These are phyloP conservation scores for Ogataea hybrid DNA, from an alignment of 1,139 yeast species.

Conservation along the genomic window DNA sequence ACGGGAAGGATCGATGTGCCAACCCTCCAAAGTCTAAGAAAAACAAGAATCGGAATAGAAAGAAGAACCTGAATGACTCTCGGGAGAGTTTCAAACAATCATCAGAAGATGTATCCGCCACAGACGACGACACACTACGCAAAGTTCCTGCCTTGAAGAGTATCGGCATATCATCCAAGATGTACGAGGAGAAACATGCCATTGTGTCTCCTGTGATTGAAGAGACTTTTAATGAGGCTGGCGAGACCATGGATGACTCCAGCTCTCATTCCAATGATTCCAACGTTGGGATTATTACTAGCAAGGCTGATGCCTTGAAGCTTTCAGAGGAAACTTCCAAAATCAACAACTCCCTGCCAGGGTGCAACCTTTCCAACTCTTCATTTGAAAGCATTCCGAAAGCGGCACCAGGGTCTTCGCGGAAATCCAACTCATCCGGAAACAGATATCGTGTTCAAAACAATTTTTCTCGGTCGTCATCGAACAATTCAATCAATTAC, in stretches of 20 bases:
- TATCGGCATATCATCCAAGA: conserved; percentile 26
- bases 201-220: conserved; percentile 2
- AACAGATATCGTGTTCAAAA: conserved; percentile 3
- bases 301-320: conserved; percentile 1
- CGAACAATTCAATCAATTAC: conserved; percentile 14
- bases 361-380: not conserved
- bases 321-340: not conserved
- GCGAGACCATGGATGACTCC: conserved; percentile 4
- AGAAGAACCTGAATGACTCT: not conserved
- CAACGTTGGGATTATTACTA: conserved; percentile 15
- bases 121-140: conserved; percentile 9
- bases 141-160: conserved; percentile 21
- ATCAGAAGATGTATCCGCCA: conserved; percentile 5
- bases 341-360: too few relatives aligned
- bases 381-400: conserved; percentile 11
- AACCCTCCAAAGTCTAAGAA: conserved; percentile 56
- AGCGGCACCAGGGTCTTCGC: not conserved
- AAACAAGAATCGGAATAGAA: conserved; percentile 20
- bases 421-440: conserved; percentile 1
- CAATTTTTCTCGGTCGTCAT: conserved; percentile 16
- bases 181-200: conserved; percentile 8
- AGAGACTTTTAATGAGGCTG: conserved; percentile 1
- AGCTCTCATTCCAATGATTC: conserved; percentile 13
- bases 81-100: not conserved
- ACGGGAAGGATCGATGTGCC: conserved; percentile 95